Evolutionary conservation across 768 basidiomycete species (phyloP).

Genomic region (Boletellus ananas): DNA sequence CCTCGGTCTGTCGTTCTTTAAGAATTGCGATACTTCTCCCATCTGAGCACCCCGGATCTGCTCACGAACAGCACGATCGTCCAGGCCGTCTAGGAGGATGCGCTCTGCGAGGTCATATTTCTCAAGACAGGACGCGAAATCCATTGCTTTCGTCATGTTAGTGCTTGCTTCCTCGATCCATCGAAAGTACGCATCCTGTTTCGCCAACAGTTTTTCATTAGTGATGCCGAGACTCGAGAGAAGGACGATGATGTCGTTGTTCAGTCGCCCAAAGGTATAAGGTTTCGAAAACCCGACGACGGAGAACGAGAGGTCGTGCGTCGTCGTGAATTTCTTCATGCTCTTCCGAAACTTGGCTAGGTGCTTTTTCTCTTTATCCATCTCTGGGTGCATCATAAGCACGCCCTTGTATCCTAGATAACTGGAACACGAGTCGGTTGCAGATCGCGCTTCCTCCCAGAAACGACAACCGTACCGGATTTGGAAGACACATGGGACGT

Average conservation of each 20-base stretch:
- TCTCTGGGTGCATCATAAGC: slow-evolving; percentile 59
- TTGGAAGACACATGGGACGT: slow-evolving; percentile 61
- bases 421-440: slow-evolving; percentile 28
- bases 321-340: slow-evolving; percentile 67
- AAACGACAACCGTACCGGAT: slow-evolving; percentile 42
- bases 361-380: slow-evolving; percentile 45
- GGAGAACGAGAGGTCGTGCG: slow-evolving; percentile 56
- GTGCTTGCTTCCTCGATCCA: slow-evolving; percentile 53
- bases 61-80: slow-evolving; percentile 38
- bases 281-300: slow-evolving; percentile 63
- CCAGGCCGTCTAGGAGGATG: slow-evolving; percentile 53
- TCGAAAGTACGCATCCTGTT: slow-evolving; percentile 54
- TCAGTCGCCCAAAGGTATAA: slow-evolving; percentile 61
- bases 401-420: slow-evolving; percentile 74
- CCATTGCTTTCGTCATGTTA: slow-evolving; percentile 48
- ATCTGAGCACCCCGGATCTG: slow-evolving; percentile 44
- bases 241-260: slow-evolving; percentile 67
- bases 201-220: slow-evolving; percentile 48
- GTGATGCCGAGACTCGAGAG: slow-evolving; percentile 60
- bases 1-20: slow-evolving; percentile 51
- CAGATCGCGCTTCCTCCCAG: background rate
- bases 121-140: slow-evolving; percentile 52
- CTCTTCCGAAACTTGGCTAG: slow-evolving; percentile 60
- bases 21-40: slow-evolving; percentile 47
- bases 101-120: slow-evolving; percentile 49